Base-by-base conservation (phyloP, 495 filamentous ascomycete genomes). In the Tetracladium setigerum region DNA sequence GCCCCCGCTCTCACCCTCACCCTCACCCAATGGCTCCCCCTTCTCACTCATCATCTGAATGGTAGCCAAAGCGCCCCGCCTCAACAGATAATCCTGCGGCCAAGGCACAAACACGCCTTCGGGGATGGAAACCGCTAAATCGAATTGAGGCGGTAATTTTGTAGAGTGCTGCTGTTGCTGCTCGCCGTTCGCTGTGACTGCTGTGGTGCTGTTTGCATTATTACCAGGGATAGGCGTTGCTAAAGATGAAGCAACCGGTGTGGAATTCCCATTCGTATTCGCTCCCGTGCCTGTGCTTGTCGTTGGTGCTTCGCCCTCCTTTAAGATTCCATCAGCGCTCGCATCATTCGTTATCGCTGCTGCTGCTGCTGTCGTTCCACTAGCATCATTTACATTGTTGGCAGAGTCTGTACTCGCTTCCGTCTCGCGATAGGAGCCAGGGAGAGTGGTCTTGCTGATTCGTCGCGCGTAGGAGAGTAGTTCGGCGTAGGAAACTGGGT, bases 391-490 rank as follows among this genome's bases (percentile, higher is more conserved):
- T n/a, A 62, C 59, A 18, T 55, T 53, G 38, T 50, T 55, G 11
- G 57, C 54, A 11, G 56, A 52, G 2, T 48, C 41, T 11, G 59
- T 50, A 15, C 49, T 37, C 14, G 38, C 24, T 16, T 56, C 62
- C 30, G 40, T 17, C 15, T 58, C 47, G 39, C 58, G 36, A 43
- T 56, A 79, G 5, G 78, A 76, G 1, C 79, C 78, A 1, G 86
- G 86, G 8, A 83, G 67, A 0, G 87, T 89, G 51, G 77, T 86
- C 58, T 76, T 79, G 46, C 76, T 79, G 50, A 90, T 88, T 51
- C 75, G 74, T n/a, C 78, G 76, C 8, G 86, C 87, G 55, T 83
- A 89, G 37, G 65, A 64, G 7, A 91, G 76, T 1, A 91, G 73
- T 43, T 89, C 83, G 38, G 69, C 68, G 45, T 81, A 82, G 11